These are phyloP conservation scores for Pythium pyrilobum DNA, from an alignment of 352 stramenopile species.

Conservation along the genomic window DNA sequence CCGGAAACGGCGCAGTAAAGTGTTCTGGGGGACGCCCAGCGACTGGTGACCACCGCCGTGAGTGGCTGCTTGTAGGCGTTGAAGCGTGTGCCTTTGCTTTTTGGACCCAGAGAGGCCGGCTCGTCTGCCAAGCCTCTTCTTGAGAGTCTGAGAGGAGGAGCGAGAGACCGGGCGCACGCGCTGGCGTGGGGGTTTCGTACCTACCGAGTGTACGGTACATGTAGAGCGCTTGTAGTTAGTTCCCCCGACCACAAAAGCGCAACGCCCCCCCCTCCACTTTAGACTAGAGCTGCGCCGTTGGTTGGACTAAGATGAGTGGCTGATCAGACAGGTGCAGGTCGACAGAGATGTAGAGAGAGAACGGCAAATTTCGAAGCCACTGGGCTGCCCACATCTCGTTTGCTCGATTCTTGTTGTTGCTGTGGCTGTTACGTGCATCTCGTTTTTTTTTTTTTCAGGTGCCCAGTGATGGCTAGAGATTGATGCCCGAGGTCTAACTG, in stretches of 20 bases:
- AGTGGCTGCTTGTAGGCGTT: slow-evolving; percentile 6
- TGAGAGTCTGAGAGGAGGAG: not conserved
- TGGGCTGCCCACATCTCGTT: not conserved
- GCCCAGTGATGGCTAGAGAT: too few species aligned
- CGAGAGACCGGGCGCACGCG: slow-evolving; percentile 2
- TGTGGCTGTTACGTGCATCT: too few species aligned
- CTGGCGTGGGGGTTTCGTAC: not conserved
- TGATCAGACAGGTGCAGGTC: not conserved
- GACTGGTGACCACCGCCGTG: not conserved
- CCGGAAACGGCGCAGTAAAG: not conserved
- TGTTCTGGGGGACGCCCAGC: not conserved
- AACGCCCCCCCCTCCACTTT: not conserved
- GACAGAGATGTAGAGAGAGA: not conserved
- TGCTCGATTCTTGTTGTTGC: too few species aligned
- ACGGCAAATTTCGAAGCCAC: not conserved
- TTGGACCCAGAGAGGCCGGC: not conserved
- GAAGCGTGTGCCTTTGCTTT: not conserved
- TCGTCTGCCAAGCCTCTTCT: not conserved
- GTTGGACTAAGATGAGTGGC: slow-evolving; percentile 7
- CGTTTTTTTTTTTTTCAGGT: not conserved
- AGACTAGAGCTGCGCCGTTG: not conserved
- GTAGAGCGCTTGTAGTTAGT: too few species aligned
- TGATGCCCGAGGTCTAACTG: too few species aligned
- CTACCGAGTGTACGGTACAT: not conserved
- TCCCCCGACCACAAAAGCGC: too few species aligned